These are phyloP conservation scores for Albugo candida DNA, from an alignment of 352 stramenopile species.

Conservation along the genomic window DNA sequence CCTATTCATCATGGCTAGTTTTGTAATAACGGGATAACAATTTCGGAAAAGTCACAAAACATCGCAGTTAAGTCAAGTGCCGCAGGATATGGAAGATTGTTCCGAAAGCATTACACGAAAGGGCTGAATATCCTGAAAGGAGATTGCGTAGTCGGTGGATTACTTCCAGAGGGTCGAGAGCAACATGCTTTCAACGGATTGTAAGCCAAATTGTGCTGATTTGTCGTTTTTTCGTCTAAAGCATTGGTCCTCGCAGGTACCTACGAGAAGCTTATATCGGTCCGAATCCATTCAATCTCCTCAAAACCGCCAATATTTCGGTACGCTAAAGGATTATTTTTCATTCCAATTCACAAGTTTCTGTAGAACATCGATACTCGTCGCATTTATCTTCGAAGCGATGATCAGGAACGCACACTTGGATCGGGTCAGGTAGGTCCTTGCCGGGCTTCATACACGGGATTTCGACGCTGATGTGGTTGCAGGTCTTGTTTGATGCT, in stretches of 20 bases:
- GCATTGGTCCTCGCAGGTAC: slow-evolving; percentile 14
- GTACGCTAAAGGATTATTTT: slow-evolving; percentile 12
- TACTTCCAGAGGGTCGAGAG: slow-evolving; percentile 53
- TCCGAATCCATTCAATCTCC: slow-evolving; percentile 44
- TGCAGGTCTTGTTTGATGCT: slow-evolving; percentile 37
- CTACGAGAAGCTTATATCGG: slow-evolving; percentile 57
- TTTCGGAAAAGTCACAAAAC: slow-evolving; percentile 33
- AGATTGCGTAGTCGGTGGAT: slow-evolving; percentile 43
- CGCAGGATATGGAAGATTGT: slow-evolving; percentile 47
- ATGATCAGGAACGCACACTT: slow-evolving; percentile 68
- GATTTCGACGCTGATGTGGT: neutral
- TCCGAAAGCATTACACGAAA: slow-evolving; percentile 58
- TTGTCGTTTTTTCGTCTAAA: neutral
- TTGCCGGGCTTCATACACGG: too few species aligned
- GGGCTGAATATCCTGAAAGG: slow-evolving; percentile 58
- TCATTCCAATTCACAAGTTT: neutral
- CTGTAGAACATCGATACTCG: neutral
- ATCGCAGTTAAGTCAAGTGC: slow-evolving; percentile 23
- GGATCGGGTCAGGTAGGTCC: slow-evolving; percentile 38
- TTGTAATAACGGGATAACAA: too few species aligned
- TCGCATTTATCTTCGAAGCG: slow-evolving; percentile 10
- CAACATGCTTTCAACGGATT: slow-evolving; percentile 59
- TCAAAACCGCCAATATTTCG: slow-evolving; percentile 36
- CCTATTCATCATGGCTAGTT: too few species aligned
- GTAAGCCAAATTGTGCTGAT: slow-evolving; percentile 7